These are phyloP conservation scores for Inga laurina DNA, from an alignment of 306 rosid genomes.

Conservation along the genomic window DNA sequence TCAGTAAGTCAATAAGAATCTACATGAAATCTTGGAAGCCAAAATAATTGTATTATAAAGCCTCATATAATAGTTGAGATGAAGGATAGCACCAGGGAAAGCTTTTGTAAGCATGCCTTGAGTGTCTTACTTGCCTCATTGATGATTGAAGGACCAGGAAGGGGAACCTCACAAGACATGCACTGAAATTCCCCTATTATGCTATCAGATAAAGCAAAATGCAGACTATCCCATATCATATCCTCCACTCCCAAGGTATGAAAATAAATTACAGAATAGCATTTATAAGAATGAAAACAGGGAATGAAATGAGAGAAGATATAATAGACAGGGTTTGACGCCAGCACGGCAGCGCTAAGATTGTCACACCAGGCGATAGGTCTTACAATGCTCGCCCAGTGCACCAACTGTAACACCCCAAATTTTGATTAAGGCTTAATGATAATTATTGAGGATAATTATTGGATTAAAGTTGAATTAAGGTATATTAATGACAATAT, in stretches of 20 bases:
- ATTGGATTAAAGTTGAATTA: no score
- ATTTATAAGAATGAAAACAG: constrained; percentile 9
- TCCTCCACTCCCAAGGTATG: not conserved
- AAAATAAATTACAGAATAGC: constrained; percentile 2
- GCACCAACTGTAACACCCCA: no score
- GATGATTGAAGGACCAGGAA: not conserved
- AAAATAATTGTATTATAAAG: not conserved
- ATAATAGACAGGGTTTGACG: not conserved
- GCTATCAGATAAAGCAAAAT: not conserved
- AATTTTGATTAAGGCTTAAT: no score
- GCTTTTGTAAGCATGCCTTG: not conserved
- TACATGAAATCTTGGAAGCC: not conserved
- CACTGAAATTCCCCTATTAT: not conserved
- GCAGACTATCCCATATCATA: not conserved
- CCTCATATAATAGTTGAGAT: not conserved
- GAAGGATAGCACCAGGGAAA: not conserved
- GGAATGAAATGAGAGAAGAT: constrained; percentile 10
- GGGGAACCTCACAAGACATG: not conserved
- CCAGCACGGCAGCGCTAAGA: no score
- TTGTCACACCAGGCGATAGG: no score
- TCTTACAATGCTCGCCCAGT: no score
- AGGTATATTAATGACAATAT: no score
- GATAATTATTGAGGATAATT: no score
- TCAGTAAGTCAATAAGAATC: not conserved
- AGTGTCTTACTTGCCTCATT: not conserved